Evolutionary conservation across 129 eudicot genomes (phyloP).

Genomic region (Helianthus tuberosus): DNA sequence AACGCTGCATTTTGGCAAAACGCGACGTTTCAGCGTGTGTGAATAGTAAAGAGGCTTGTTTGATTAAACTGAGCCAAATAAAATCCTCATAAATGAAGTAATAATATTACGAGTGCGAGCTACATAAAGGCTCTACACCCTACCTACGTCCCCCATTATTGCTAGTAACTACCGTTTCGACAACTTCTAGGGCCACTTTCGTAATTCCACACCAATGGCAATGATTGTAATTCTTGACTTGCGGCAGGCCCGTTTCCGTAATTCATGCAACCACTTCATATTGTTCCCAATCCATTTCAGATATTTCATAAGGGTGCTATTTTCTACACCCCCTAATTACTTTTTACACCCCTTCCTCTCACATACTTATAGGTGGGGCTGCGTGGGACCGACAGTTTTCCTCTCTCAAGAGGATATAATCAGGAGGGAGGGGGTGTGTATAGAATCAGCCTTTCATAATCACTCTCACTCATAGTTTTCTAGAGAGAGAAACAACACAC

Average conservation of each 20-base stretch:
- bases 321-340: too few relatives aligned
- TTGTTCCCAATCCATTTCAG: constrained; percentile 7
- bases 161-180: constrained; percentile 17
- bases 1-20: too few relatives aligned
- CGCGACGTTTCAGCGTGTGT: too few relatives aligned
- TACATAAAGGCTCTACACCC: constrained; percentile 5
- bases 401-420: too few relatives aligned
- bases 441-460: too few relatives aligned
- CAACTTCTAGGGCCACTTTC: constrained; percentile 3
- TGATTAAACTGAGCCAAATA: too few relatives aligned
- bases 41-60: too few relatives aligned
- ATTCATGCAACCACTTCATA: constrained; percentile 6
- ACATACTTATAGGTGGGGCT: too few relatives aligned
- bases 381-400: too few relatives aligned
- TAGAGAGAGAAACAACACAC: constrained; percentile 30
- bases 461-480: constrained; percentile 21
- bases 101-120: constrained; percentile 11
- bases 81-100: too few relatives aligned
- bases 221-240: background rate
- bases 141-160: constrained; percentile 18
- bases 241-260: background rate
- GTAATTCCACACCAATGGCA: background rate
- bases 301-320: constrained; percentile 35
- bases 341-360: too few relatives aligned
- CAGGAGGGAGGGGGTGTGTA: too few relatives aligned